Evolutionary conservation across 1,284 basidiomycete species (phyloP).

Genomic region (Thecaphora thlaspeos): DNA sequence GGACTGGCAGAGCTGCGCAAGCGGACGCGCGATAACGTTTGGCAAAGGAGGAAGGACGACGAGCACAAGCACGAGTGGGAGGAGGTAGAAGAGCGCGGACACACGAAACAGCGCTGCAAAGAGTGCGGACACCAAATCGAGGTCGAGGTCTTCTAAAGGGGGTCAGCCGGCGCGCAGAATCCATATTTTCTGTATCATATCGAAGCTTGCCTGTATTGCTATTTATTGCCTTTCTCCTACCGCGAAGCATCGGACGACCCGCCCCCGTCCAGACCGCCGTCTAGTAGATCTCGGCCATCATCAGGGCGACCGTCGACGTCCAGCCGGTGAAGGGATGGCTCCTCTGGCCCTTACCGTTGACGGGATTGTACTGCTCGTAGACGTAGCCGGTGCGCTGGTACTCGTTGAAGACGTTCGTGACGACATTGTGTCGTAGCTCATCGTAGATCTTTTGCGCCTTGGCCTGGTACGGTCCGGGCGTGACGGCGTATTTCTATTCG

Average conservation of each 20-base stretch:
- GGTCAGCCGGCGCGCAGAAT: background rate
- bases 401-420: conserved; percentile 86
- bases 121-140: conserved; percentile 43
- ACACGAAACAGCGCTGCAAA: conserved; percentile 31
- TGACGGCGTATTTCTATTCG: conserved; percentile 75
- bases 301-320: conserved; percentile 50
- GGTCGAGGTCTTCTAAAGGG: conserved; percentile 37
- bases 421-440: conserved; percentile 75
- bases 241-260: too few species aligned
- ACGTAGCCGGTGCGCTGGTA: conserved; percentile 87
- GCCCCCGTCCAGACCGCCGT: too few species aligned
- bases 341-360: conserved; percentile 76
- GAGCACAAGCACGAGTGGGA: conserved; percentile 50
- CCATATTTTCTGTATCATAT: too few species aligned
- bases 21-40: conserved; percentile 48
- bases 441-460: conserved; percentile 75
- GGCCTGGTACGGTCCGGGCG: conserved; percentile 76
- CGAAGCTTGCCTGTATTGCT: too few species aligned
- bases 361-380: conserved; percentile 91
- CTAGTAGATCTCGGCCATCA: conserved; percentile 53
- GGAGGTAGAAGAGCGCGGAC: conserved; percentile 23
- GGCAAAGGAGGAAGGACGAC: conserved; percentile 48
- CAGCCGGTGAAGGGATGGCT: conserved; percentile 62
- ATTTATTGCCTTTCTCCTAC: background rate
- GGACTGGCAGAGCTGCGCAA: conserved; percentile 46